Conservation (phyloP, 2,329 filamentous ascomycete genomes). For the Talaromyces marneffei region DNA sequence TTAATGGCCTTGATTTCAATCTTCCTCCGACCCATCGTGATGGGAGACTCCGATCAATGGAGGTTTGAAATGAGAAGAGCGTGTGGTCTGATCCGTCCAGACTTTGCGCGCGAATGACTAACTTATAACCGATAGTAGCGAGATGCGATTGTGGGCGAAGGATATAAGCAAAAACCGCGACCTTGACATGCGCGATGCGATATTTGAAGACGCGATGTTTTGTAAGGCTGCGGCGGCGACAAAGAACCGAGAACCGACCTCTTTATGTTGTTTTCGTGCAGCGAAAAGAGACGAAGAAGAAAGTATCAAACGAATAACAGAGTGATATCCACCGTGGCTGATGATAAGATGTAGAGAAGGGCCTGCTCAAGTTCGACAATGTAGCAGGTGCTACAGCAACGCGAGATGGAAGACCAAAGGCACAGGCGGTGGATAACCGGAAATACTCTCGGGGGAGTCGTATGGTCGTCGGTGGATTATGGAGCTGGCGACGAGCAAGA, state of each 20-base stretch:
- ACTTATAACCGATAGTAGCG: not conserved
- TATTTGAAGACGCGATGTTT: not conserved
- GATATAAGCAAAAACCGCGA: not conserved
- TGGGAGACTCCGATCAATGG: not conserved
- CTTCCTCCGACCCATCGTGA: conserved; percentile 88
- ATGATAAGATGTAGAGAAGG: not conserved
- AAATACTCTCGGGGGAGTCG: not conserved
- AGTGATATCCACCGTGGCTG: not conserved
- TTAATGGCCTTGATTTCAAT: conserved; percentile 99
- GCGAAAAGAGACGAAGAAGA: not conserved
- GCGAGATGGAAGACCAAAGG: not conserved
- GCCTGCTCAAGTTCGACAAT: not conserved
- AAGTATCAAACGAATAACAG: not conserved
- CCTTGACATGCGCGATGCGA: conserved; percentile 1
- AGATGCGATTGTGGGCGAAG: not conserved
- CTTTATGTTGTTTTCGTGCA: not conserved
- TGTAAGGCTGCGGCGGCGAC: not conserved
- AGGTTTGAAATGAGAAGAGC: not conserved
- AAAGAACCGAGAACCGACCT: conserved; percentile 3
- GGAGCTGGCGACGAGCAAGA: not conserved
- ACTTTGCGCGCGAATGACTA: not conserved
- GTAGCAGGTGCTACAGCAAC: not conserved
- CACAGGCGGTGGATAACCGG: not conserved
- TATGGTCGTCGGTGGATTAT: not conserved
- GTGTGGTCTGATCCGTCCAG: not conserved